These are phyloP conservation scores for Boletus tomentosulus DNA, from an alignment of 768 basidiomycete genomes.

Conservation along the genomic window DNA sequence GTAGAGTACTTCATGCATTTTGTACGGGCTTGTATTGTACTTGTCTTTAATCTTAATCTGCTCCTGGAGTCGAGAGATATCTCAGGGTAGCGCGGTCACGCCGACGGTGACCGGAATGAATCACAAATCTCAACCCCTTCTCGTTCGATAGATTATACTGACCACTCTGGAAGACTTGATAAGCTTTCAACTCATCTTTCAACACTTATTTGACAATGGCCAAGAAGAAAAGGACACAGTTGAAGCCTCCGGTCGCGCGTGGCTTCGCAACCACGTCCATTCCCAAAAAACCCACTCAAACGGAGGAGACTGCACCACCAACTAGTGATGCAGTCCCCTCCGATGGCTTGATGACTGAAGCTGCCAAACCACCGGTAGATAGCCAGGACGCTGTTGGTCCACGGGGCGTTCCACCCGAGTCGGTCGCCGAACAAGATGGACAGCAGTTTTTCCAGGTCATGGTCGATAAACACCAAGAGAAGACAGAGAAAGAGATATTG, in stretches of 20 bases:
- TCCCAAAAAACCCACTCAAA: slow-evolving; percentile 61
- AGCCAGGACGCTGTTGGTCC: background rate
- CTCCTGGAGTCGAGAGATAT: background rate
- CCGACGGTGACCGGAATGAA: background rate
- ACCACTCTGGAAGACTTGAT: background rate
- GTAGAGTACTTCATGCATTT: slow-evolving; percentile 31
- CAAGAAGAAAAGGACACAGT: slow-evolving; percentile 82
- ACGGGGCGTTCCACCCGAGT: slow-evolving; percentile 16
- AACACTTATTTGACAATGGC: slow-evolving; percentile 42
- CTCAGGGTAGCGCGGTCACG: background rate
- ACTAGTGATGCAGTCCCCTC: slow-evolving; percentile 2
- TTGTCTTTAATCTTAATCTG: slow-evolving; percentile 24
- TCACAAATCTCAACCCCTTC: background rate
- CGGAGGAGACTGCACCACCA: slow-evolving; percentile 22
- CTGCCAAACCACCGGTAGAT: slow-evolving; percentile 3
- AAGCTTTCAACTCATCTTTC: background rate
- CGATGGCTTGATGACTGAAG: slow-evolving; percentile 6
- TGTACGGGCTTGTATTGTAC: slow-evolving; percentile 29
- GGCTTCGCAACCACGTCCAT: slow-evolving; percentile 82
- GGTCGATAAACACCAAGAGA: slow-evolving; percentile 83
- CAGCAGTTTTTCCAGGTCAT: slow-evolving; percentile 63
- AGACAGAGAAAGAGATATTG: slow-evolving; percentile 79
- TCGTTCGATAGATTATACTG: background rate
- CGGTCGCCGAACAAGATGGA: slow-evolving; percentile 38
- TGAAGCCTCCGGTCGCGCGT: slow-evolving; percentile 61